Conservation (phyloP, 805 yeast species). For the Torulaspora quercuum region DNA sequence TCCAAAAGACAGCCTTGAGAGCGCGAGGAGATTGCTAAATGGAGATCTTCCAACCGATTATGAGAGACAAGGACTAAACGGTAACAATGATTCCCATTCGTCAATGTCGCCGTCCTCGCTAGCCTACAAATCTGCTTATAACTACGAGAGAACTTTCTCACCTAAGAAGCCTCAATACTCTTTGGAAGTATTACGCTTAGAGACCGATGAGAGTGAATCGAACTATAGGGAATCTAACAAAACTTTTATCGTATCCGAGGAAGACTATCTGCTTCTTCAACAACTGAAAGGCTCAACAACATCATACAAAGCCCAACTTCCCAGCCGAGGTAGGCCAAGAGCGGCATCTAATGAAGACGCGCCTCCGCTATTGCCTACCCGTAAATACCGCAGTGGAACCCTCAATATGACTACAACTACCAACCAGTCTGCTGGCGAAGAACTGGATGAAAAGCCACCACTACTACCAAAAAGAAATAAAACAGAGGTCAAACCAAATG, state of each 20-base stretch:
- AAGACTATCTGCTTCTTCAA: conserved; percentile 30
- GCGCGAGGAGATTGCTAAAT: conserved; percentile 21
- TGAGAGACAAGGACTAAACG: not conserved
- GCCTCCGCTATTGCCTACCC: conserved; percentile 4
- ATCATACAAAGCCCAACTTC: conserved; percentile 9
- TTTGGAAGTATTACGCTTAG: conserved; percentile 10
- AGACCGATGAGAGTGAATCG: not conserved
- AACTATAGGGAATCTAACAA: conserved; percentile 1
- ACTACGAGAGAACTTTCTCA: conserved; percentile 32
- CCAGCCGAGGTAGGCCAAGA: conserved; percentile 31
- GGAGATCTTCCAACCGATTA: conserved; percentile 13
- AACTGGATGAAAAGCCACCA: not conserved
- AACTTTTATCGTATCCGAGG: conserved; percentile 28
- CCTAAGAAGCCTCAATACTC: conserved; percentile 20
- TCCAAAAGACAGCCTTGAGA: conserved; percentile 18
- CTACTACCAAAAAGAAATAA: not conserved
- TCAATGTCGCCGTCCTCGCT: conserved; percentile 12
- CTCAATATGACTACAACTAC: too few species aligned
- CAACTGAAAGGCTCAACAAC: conserved; percentile 16
- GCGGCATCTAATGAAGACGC: conserved; percentile 1
- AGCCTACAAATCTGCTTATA: conserved; percentile 33
- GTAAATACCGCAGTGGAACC: conserved; percentile 4
- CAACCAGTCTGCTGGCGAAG: too few species aligned
- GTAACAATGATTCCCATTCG: not conserved
- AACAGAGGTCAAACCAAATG: not conserved